These are phyloP conservation scores for Coriolopsis trogii DNA, from an alignment of 1,284 basidiomycete genomes.

Conservation along the genomic window DNA sequence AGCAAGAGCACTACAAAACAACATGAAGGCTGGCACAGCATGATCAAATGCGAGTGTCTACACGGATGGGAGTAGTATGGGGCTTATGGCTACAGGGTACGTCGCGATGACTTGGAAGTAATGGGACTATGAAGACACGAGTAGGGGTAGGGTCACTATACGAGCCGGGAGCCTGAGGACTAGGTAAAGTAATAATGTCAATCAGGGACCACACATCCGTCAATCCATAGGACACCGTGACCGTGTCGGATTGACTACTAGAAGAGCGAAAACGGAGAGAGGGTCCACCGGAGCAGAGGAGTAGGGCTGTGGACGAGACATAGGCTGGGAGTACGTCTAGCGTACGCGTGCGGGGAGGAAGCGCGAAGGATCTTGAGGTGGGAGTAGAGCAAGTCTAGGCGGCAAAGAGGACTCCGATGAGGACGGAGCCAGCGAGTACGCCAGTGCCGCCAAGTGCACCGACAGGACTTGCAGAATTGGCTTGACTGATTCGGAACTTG, in stretches of 20 bases:
- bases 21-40: constrained; percentile 5
- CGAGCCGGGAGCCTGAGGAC: not conserved
- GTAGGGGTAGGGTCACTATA: too few relatives aligned
- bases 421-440: constrained; percentile 11
- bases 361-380: not conserved
- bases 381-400: constrained; percentile 4
- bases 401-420: constrained; percentile 9
- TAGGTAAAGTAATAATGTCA: constrained; percentile 16
- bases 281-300: not conserved
- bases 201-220: not conserved
- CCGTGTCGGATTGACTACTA: constrained; percentile 4
- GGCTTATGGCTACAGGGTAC: constrained; percentile 13
- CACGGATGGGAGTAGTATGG: not conserved
- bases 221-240: not conserved
- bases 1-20: not conserved
- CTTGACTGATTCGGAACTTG: not conserved
- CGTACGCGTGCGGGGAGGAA: not conserved
- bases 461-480: constrained; percentile 8
- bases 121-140: not conserved
- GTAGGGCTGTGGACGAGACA: too few relatives aligned
- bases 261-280: not conserved
- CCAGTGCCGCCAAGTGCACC: constrained; percentile 3
- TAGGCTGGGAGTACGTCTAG: too few relatives aligned
- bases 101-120: not conserved
- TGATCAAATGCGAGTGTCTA: constrained; percentile 7